Evolutionary conservation across 805 yeast genomes (phyloP), one percentile per base, ranked within the genome.

Genomic region (Lipomyces kockii): DNA sequence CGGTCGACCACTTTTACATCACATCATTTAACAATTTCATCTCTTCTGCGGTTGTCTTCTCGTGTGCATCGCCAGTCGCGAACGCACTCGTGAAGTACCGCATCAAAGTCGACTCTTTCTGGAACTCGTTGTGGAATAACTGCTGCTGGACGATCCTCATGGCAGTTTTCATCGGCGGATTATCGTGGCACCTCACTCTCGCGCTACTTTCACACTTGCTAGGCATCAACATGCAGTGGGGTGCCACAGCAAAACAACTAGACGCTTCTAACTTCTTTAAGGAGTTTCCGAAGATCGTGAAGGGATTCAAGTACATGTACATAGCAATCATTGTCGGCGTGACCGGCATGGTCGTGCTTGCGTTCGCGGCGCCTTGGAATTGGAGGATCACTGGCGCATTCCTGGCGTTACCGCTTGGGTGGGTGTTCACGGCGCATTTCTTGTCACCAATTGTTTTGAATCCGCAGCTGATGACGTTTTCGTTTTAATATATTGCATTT

Each of bases 161-260:
- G 68, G 60, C 57, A 29, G 46, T 67, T 4, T 67, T 64, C 62
- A 62, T 64, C 22, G 68, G 66, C 17, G 68, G 68, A 8, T 43
- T 67, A 11, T 65, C 71, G 14, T 64, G 67, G 65, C 71, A 67
- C 35, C 27, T 67, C 22, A 61, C 43, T 52, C 52, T 64, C 12
- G 68, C 71, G 7, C n/a, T 67, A 7, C 39, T 64, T 9, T 61
- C 66, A 22, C 71, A 64, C 56, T 60, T 67, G 64, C 62, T 67
- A n/a, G 58, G 65, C 17, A 43, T 67, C 17, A 67, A 58, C 54
- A 64, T 67, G 68, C 62, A 58, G 43, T 67, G 68, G 71, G 68
- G 71, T 20, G 68, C 68, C 17, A 67, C 71, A 22, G 71, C 71
- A 9, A 67, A 67, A 14, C 68, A 67, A 27, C 61, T 67, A n/a